A percentile compares a stretch with the other conserved stretches of the same genome.
These are phyloP conservation scores for Solanum lycopersicoides DNA, from an alignment of 257 asterid species.

Conservation along the genomic window DNA sequence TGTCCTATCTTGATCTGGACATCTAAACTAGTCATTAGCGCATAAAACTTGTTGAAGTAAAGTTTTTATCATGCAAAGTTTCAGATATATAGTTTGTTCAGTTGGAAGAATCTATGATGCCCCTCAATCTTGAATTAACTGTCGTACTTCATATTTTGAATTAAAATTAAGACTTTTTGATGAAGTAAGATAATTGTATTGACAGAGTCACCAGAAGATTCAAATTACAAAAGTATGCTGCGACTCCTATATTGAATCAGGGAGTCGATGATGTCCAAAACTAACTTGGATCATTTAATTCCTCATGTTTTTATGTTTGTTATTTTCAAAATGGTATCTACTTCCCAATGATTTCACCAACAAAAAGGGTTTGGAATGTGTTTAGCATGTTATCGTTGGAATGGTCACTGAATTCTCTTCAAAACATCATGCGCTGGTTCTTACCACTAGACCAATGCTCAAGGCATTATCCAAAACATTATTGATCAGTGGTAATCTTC, in stretches of 20 bases:
- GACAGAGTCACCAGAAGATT: neutral
- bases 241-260: neutral
- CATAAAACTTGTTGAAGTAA: neutral
- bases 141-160: neutral
- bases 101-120: neutral
- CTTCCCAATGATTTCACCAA: neutral
- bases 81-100: neutral
- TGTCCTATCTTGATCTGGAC: neutral
- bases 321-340: neutral
- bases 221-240: neutral
- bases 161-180: neutral
- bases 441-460: neutral
- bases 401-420: neutral
- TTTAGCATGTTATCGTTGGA: neutral
- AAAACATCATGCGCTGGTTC: neutral
- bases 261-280: neutral
- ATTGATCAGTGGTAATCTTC: neutral
- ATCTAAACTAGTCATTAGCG: neutral
- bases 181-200: neutral
- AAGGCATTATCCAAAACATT: neutral
- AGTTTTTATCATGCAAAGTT: neutral
- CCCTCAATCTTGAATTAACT: neutral
- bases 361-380: neutral
- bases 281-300: neutral
- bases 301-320: neutral